phyloP scores from a whole-genome alignment of 2,329 filamentous ascomycete genomes.

The Talaromyces sp. region DNA sequence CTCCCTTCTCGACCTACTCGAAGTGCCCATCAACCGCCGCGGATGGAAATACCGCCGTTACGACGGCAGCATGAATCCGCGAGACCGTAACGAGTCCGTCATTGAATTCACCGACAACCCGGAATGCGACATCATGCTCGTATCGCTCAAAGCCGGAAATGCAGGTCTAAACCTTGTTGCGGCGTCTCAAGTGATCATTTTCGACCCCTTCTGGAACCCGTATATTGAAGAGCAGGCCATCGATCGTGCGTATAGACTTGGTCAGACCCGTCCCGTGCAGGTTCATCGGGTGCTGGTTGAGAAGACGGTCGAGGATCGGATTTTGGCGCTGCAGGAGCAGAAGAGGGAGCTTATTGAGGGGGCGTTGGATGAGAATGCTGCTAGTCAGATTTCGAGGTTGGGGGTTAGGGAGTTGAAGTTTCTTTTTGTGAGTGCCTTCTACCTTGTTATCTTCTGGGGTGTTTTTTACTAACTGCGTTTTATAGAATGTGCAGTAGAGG shows the following conservation, averaged over 20 bases:
- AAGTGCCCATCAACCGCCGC: slow-evolving; percentile 62
- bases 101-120: slow-evolving; percentile 60
- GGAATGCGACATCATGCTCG: slow-evolving; percentile 63
- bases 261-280: slow-evolving; percentile 66
- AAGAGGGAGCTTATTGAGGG: slow-evolving; percentile 73
- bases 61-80: slow-evolving; percentile 68
- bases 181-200: slow-evolving; percentile 79
- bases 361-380: slow-evolving; percentile 71
- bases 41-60: slow-evolving; percentile 62
- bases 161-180: slow-evolving; percentile 80
- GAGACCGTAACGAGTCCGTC: slow-evolving; percentile 62
- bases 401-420: slow-evolving; percentile 62
- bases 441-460: neutral
- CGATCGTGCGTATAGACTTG: slow-evolving; percentile 83
- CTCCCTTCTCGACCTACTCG: slow-evolving; percentile 68
- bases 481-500: slow-evolving; percentile 4
- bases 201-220: slow-evolving; percentile 93
- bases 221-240: slow-evolving; percentile 90
- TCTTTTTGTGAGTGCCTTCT: slow-evolving; percentile 52
- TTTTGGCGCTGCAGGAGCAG: slow-evolving; percentile 69
- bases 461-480: neutral
- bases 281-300: slow-evolving; percentile 75
- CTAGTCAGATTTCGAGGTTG: slow-evolving; percentile 62
- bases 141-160: slow-evolving; percentile 76
- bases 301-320: slow-evolving; percentile 81